These are phyloP conservation scores for Serendipita sp. DNA, from an alignment of 768 basidiomycete species.

Conservation along the genomic window DNA sequence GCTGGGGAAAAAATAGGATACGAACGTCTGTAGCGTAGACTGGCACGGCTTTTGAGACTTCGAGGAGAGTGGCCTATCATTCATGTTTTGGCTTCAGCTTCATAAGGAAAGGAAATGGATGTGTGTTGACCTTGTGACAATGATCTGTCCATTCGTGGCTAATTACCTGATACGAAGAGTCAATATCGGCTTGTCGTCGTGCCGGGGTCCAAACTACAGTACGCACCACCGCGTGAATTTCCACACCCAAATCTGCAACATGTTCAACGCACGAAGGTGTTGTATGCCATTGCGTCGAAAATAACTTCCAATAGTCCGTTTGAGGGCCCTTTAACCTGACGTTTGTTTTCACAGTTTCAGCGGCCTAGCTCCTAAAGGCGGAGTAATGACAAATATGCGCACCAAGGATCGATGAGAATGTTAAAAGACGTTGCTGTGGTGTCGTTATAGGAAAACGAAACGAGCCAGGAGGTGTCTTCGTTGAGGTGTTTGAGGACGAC, in stretches of 20 bases:
- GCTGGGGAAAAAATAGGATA: not conserved
- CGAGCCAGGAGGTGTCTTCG: not conserved
- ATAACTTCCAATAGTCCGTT: not conserved
- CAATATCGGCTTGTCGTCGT: not conserved
- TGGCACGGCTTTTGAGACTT: not conserved
- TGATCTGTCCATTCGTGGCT: not conserved
- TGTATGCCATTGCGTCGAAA: not conserved
- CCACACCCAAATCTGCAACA: not conserved
- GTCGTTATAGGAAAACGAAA: not conserved
- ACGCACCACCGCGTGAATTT: not conserved
- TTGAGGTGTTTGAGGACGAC: not conserved
- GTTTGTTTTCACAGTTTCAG: too few relatives aligned
- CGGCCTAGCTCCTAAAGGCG: not conserved
- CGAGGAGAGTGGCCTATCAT: not conserved
- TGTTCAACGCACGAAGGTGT: not conserved
- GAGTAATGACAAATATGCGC: not conserved
- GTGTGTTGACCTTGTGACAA: not conserved
- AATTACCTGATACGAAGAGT: not conserved
- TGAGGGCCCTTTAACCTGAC: not conserved
- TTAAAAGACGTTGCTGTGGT: not conserved
- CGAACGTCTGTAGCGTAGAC: not conserved
- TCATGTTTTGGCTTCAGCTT: not conserved
- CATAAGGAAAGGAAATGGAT: not conserved
- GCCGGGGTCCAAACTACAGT: not conserved
- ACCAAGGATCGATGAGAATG: not conserved